Evolutionary conservation across 2,329 filamentous ascomycete species (phyloP), one percentile per base, ranked within the genome.

Genomic region (Herpotrichia juniperi): DNA sequence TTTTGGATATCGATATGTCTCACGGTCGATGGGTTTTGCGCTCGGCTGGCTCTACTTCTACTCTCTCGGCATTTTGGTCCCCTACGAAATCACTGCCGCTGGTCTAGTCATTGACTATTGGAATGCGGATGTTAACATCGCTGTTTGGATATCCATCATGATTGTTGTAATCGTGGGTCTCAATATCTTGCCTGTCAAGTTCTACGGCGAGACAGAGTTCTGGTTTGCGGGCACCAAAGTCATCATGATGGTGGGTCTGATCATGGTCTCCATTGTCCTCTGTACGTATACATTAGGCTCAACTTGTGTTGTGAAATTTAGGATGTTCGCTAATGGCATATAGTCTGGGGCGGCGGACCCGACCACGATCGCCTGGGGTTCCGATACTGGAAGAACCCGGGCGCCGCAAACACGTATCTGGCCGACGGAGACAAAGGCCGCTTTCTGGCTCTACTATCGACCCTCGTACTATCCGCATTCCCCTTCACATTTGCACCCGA

Each of bases 21-120:
- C 76, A 50, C 92, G 92, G 1, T 92, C 91, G 0, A 93, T 69
- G 57, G 68, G 63, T n/a, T 66, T 64, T 28, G 58, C 57, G 1
- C 55, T 64, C 2, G 61, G 64, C 14, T 64, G 62, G 64, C 56
- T 66, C n/a, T 69, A 68, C 57, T 67, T 66, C 37, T 63, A 67
- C 58, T 62, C 59, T 1, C 61, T 64, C 5, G 62, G 61, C n/a
- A 69, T 68, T 10, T 53, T 72, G 37, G 58, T 72, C 3, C 69
- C 69, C 1, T 68, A 68, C 44, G 68, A 73, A 35, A 65, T 74
- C 43, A 71, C 67, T 3, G 72, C 69, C 25, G 72, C 72, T 14
- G 67, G 67, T n/a, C 57, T 72, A 12, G 73, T 71, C 5, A 71
- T 75, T 48, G 54, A 69, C 11, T 75, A 69, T 54, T 75, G 72